A percentile compares a stretch with the other conserved stretches of the same genome.
phyloP scores from a whole-genome alignment of 2,329 filamentous ascomycete species.

The Clarireedia monteithiana region DNA sequence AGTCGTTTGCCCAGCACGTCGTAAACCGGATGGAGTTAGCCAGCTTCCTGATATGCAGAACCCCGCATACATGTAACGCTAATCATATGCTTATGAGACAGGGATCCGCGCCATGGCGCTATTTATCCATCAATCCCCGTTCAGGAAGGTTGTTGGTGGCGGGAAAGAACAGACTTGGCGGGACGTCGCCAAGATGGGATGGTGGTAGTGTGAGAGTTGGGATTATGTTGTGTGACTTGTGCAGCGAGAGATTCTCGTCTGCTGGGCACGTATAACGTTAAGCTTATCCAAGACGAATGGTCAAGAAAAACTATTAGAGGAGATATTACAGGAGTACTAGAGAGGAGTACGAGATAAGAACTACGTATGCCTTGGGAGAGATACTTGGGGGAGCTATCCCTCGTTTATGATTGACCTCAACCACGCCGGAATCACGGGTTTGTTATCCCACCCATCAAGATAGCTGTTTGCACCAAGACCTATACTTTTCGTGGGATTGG shows the following conservation, averaged over 20 bases:
- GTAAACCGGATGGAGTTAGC: not conserved
- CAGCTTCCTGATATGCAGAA: not conserved
- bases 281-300: too few species aligned
- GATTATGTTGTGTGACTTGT: too few species aligned
- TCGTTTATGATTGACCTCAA: slow-evolving; percentile 28
- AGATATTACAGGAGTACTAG: too few species aligned
- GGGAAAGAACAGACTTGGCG: not conserved
- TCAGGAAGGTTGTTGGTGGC: not conserved
- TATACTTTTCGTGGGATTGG: slow-evolving; percentile 33
- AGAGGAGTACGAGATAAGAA: too few species aligned
- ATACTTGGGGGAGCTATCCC: too few species aligned
- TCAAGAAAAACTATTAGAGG: too few species aligned
- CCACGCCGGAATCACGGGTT: slow-evolving; percentile 54
- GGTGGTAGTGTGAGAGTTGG: too few species aligned
- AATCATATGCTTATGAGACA: not conserved
- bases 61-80: not conserved
- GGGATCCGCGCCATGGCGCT: not conserved
- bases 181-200: not conserved
- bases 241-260: too few species aligned
- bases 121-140: slow-evolving; percentile 1
- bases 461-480: slow-evolving; percentile 39
- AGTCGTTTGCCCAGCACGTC: not conserved
- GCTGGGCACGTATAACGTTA: too few species aligned
- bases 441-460: slow-evolving; percentile 52
- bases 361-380: too few species aligned